Evolutionary conservation across 2,329 filamentous ascomycete genomes (phyloP), one percentile per base, ranked within the genome.

Genomic region (Amauroascus niger): DNA sequence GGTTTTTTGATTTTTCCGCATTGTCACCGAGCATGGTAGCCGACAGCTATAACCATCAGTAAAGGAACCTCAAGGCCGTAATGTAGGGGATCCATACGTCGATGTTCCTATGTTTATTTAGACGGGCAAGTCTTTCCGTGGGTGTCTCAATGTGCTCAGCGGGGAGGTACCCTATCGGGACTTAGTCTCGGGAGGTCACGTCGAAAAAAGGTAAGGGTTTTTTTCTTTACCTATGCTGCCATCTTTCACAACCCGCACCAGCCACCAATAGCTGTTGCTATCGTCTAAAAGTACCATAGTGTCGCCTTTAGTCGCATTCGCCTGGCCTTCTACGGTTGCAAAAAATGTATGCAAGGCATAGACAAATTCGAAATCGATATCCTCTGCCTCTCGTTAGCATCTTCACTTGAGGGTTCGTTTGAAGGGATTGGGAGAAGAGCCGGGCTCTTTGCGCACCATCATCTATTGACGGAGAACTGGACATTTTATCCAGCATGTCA

Each of bases 211-310:
- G 5, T 4, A 20, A 18, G 16, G 6, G n/a, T 16, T 6, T 30
- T 16, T 9, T 14, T 35, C 64, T 76, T 57, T 69, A 84, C 82
- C 82, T 69, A 98, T 98, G 67, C 89, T 97, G 69, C 87, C 94
- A 71, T 98, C 93, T 70, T 97, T 97, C 51, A 97, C 90, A 44
- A 98, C 87, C 60, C 91, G 81, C 13, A 98, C 93, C 57, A 98
- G 80, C 93, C 93, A 98, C 93, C 93, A 98, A 70, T 98, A 98
- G 72, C 90, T 97, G 74, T 98, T 98, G 73, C 89, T 97, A 65
- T 98, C 93, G 65, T 98, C 93, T 20, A 98, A 80, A 59, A 98
- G 77, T 52, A 97, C 91, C 93, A 98, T 98, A 13, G 91, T 97
- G 66, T 98, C 93, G 49, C 93, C 93, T 72, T 98, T 98, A 32